These are phyloP conservation scores for Beauveria sp. DNA, from an alignment of 2,329 filamentous ascomycete genomes.

Conservation along the genomic window DNA sequence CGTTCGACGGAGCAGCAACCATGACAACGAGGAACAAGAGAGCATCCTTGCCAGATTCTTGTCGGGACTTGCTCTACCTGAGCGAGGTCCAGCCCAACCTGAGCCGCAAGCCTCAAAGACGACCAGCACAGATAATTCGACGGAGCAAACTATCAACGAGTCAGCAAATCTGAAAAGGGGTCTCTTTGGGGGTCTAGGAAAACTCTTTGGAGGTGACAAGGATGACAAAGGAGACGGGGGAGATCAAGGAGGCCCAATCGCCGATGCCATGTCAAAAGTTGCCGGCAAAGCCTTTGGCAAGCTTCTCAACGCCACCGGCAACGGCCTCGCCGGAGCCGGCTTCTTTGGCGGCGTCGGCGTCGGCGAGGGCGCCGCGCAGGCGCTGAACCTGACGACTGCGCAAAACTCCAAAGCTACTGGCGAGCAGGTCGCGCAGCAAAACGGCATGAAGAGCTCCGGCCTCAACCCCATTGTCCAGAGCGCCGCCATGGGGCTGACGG, in stretches of 20 bases:
- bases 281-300: not conserved
- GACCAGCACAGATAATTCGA: not conserved
- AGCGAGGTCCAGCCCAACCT: not conserved
- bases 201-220: not conserved
- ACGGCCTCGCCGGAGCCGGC: constrained; percentile 13
- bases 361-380: constrained; percentile 19
- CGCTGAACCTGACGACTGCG: constrained; percentile 16
- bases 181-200: not conserved
- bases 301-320: constrained; percentile 1
- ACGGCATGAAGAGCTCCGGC: constrained; percentile 22
- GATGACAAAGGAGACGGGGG: not conserved
- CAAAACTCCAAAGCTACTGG: constrained; percentile 12
- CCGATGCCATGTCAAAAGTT: constrained; percentile 2
- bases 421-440: constrained; percentile 19
- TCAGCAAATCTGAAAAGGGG: not conserved
- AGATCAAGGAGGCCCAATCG: not conserved
- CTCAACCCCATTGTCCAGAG: constrained; percentile 24
- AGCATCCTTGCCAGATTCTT: not conserved
- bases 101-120: not conserved
- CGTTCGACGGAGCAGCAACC: not conserved
- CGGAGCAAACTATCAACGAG: not conserved
- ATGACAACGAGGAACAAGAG: not conserved
- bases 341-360: constrained; percentile 21
- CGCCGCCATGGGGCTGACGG: constrained; percentile 21
- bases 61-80: not conserved